phyloP scores from a whole-genome alignment of 2,329 filamentous ascomycete species.

The Penicillium fuscoglaucum region DNA sequence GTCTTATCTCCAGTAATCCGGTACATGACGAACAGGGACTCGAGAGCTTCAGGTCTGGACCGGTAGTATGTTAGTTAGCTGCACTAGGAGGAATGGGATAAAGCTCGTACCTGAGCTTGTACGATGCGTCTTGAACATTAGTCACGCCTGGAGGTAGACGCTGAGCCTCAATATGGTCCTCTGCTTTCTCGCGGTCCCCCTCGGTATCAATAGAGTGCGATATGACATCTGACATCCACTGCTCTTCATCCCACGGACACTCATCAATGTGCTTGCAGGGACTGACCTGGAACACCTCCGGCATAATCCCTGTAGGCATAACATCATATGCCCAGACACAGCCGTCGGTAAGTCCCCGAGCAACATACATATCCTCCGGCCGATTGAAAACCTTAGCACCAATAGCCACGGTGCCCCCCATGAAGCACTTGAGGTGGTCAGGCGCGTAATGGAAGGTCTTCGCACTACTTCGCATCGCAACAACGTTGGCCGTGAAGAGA shows the following conservation, averaged over 20 bases:
- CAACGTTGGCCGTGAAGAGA: constrained; percentile 41
- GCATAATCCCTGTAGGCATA: constrained; percentile 61
- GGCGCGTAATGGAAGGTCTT: constrained; percentile 40
- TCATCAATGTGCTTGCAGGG: constrained; percentile 47
- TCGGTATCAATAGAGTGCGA: constrained; percentile 19
- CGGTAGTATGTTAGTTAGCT: not conserved
- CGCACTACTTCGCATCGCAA: constrained; percentile 19
- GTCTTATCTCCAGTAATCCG: constrained; percentile 57
- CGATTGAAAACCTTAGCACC: constrained; percentile 59
- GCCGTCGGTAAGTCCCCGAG: constrained; percentile 58
- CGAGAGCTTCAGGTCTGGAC: constrained; percentile 57
- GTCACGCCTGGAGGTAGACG: constrained; percentile 32
- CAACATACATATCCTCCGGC: constrained; percentile 56
- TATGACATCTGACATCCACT: constrained; percentile 36
- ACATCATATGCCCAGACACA: constrained; percentile 63
- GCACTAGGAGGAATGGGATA: not conserved
- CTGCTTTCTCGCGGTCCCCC: constrained; percentile 21
- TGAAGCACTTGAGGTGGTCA: constrained; percentile 62
- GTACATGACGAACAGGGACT: constrained; percentile 62
- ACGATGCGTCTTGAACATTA: constrained; percentile 29
- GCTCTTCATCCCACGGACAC: constrained; percentile 57
- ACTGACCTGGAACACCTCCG: constrained; percentile 56
- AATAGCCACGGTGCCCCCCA: constrained; percentile 62
- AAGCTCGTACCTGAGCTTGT: constrained; percentile 32
- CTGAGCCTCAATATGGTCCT: constrained; percentile 22